Percentiles rank a stretch among this genome's conserved stretches.
These are phyloP conservation scores for Tetrahymena malaccensis DNA, from an alignment of 73 alveolate species.

Conservation along the genomic window DNA sequence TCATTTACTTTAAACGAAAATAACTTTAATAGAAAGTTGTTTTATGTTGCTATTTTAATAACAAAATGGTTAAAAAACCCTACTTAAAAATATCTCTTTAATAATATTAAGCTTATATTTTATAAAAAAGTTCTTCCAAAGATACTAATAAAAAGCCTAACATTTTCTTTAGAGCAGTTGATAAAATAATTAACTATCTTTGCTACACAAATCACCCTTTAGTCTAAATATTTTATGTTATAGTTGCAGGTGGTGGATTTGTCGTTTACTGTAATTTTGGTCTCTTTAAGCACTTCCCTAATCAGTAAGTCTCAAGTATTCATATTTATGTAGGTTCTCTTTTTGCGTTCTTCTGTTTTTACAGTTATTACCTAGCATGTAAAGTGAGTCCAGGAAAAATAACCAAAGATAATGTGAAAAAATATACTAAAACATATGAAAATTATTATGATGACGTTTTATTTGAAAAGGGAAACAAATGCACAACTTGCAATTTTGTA, in stretches of 20 bases:
- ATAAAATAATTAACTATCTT: neutral
- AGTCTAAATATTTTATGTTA: slow-evolving; percentile 17
- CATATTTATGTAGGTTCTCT: slow-evolving; percentile 21
- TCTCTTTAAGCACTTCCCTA: slow-evolving; percentile 11
- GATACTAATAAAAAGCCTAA: neutral
- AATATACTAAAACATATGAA: slow-evolving; percentile 3
- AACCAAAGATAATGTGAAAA: neutral
- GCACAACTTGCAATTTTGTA: slow-evolving; percentile 15
- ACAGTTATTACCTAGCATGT: slow-evolving; percentile 27
- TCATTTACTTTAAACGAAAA: neutral
- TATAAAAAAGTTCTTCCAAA: neutral
- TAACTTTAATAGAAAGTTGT: neutral
- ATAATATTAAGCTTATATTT: no score
- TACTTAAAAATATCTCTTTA: no score
- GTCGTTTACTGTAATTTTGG: slow-evolving; percentile 15
- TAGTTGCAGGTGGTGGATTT: slow-evolving; percentile 42
- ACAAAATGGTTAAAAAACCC: neutral
- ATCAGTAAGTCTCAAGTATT: neutral
- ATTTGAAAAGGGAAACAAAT: slow-evolving; percentile 8
- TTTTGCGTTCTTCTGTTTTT: slow-evolving; percentile 25
- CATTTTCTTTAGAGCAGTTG: neutral
- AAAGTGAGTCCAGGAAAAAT: slow-evolving; percentile 31
- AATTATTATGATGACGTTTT: slow-evolving; percentile 28
- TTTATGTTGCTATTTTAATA: no score
- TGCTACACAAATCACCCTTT: slow-evolving; percentile 34